Evolutionary conservation across 495 filamentous ascomycete species (phyloP).

Genomic region (Lentithecium fluviatile): DNA sequence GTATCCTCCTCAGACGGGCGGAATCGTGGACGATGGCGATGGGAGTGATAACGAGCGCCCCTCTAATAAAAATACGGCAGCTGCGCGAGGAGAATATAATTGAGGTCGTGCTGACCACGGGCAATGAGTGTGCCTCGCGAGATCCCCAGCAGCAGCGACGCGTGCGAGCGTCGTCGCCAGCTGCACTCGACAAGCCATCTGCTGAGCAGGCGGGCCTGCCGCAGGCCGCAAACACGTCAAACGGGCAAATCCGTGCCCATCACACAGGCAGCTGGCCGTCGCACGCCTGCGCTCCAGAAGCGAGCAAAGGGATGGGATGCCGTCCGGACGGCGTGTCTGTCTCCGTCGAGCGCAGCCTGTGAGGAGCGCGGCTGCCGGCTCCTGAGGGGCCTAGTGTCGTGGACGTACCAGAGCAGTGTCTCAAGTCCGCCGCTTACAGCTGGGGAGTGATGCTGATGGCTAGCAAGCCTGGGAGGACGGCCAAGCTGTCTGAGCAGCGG

Average conservation of each 20-base stretch:
- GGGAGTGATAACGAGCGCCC: neutral
- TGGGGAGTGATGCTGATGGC: neutral
- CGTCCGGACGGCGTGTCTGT: constrained; percentile 1
- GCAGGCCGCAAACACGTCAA: no score
- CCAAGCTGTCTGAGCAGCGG: constrained; percentile 9
- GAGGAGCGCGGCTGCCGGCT: constrained; percentile 9
- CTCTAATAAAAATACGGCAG: neutral
- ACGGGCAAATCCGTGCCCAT: neutral
- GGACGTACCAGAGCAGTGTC: neutral
- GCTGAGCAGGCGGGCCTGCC: no score
- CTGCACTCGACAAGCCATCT: no score
- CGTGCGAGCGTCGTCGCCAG: neutral
- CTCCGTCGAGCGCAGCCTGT: neutral
- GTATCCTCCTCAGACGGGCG: neutral
- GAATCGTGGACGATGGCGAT: neutral
- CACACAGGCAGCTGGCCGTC: constrained; percentile 10
- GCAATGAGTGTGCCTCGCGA: neutral
- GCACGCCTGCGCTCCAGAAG: constrained; percentile 1
- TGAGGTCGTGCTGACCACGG: neutral
- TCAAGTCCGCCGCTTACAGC: neutral
- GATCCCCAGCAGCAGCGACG: neutral
- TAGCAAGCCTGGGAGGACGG: neutral
- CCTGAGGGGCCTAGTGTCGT: constrained; percentile 6
- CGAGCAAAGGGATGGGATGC: constrained; percentile 2
- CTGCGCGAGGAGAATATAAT: neutral